Conservation (phyloP, 306 rosid genomes). For the Trichosanthes truncata region DNA sequence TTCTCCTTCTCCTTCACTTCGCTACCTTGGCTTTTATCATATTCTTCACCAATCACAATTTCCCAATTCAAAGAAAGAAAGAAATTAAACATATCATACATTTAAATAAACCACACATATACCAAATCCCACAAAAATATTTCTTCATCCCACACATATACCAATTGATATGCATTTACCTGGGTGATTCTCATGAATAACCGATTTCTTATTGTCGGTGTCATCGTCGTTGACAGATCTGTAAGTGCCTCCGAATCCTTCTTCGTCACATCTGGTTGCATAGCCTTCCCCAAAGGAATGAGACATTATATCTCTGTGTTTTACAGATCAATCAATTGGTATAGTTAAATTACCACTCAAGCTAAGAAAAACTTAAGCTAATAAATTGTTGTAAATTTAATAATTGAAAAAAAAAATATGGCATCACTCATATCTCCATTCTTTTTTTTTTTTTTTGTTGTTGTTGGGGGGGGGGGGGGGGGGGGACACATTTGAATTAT, state of each 20-base stretch:
- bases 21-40: slow-evolving; percentile 83
- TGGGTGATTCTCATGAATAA: slow-evolving; percentile 59
- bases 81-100: neutral
- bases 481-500: too few relatives aligned
- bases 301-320: slow-evolving; percentile 60
- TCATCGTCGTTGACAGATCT: slow-evolving; percentile 19
- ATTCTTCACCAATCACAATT: slow-evolving; percentile 16
- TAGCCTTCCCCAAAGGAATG: slow-evolving; percentile 82
- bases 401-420: too few relatives aligned
- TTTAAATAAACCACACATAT: neutral
- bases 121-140: neutral
- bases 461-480: too few relatives aligned
- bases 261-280: slow-evolving; percentile 64
- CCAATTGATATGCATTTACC: slow-evolving; percentile 19
- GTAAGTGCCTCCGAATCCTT: slow-evolving; percentile 80
- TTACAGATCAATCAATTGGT: neutral
- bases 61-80: neutral
- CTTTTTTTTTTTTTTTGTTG: too few relatives aligned
- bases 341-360: too few relatives aligned
- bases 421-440: too few relatives aligned
- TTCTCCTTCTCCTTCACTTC: slow-evolving; percentile 90
- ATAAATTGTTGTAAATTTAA: neutral
- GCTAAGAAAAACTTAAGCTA: too few relatives aligned
- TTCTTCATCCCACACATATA: neutral
- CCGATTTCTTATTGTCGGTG: slow-evolving; percentile 9